These are phyloP conservation scores for Trifolium repens DNA, from an alignment of 306 rosid species.

Conservation along the genomic window DNA sequence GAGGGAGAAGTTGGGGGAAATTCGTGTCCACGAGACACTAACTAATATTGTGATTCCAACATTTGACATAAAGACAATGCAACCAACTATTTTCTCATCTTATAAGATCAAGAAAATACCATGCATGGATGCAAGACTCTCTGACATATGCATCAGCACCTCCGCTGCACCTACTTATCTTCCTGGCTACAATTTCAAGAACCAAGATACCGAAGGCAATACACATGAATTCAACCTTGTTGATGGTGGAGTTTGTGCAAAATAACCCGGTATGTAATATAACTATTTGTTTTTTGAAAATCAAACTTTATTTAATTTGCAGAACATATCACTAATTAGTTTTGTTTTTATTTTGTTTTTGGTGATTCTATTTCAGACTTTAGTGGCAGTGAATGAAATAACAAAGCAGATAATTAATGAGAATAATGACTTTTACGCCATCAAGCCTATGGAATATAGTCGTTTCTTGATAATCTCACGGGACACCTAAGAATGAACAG, in stretches of 20 bases:
- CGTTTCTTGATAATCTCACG: slow-evolving; percentile 48
- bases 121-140: slow-evolving; percentile 48
- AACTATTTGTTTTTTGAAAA: background rate
- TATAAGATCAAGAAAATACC: slow-evolving; percentile 45
- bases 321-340: background rate
- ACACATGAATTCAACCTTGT: slow-evolving; percentile 58
- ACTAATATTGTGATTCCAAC: slow-evolving; percentile 69
- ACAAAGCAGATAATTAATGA: slow-evolving; percentile 37
- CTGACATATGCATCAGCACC: slow-evolving; percentile 58
- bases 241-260: slow-evolving; percentile 66
- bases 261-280: slow-evolving; percentile 56
- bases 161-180: slow-evolving; percentile 70
- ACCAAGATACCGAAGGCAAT: slow-evolving; percentile 34
- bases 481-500: slow-evolving; percentile 40
- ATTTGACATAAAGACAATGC: slow-evolving; percentile 57
- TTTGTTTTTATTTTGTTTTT: slow-evolving; percentile 40
- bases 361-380: slow-evolving; percentile 29
- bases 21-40: slow-evolving; percentile 58
- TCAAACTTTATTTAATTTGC: background rate
- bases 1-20: slow-evolving; percentile 58
- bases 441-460: slow-evolving; percentile 42
- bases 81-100: slow-evolving; percentile 54
- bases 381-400: slow-evolving; percentile 47
- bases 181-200: slow-evolving; percentile 52
- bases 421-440: slow-evolving; percentile 40